phyloP scores from a whole-genome alignment of 1,284 basidiomycete species.

The Ceratobasidium sp. region DNA sequence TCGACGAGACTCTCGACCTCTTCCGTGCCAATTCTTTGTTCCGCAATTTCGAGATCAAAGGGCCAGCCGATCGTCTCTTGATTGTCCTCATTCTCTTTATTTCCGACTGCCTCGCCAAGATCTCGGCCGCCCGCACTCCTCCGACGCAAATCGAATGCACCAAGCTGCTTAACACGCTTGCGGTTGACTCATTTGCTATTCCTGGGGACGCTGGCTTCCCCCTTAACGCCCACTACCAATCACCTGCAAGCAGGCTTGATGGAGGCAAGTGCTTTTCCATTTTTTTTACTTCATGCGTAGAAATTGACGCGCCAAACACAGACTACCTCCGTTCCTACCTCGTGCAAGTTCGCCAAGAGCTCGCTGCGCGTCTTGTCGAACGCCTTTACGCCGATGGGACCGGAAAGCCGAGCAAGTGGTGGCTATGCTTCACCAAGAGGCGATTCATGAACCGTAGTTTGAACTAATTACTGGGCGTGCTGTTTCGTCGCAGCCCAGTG shows the following conservation, averaged over 20 bases:
- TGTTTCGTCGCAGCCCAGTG: not conserved
- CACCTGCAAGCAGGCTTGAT: slow-evolving; percentile 82
- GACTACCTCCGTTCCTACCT: slow-evolving; percentile 93
- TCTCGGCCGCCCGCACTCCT: slow-evolving; percentile 74
- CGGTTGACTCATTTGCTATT: slow-evolving; percentile 92
- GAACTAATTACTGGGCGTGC: slow-evolving; percentile 37
- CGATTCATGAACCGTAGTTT: slow-evolving; percentile 93
- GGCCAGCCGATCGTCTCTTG: slow-evolving; percentile 93
- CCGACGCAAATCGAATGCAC: slow-evolving; percentile 87
- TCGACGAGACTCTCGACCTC: slow-evolving; percentile 96
- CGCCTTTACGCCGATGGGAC: slow-evolving; percentile 88
- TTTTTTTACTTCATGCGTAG: not conserved
- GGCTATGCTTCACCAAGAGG: slow-evolving; percentile 99
- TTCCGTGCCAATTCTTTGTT: slow-evolving; percentile 99
- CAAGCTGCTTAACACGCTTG: slow-evolving; percentile 90
- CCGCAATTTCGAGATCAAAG: slow-evolving; percentile 99
- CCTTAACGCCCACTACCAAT: slow-evolving; percentile 91
- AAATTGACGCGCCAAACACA: slow-evolving; percentile 53
- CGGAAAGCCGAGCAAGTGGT: slow-evolving; percentile 98
- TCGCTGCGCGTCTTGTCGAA: slow-evolving; percentile 87
- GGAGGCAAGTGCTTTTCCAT: slow-evolving; percentile 71
- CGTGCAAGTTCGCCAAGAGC: slow-evolving; percentile 92
- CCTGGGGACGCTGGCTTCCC: slow-evolving; percentile 98
- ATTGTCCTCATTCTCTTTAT: slow-evolving; percentile 99
- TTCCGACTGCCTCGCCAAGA: slow-evolving; percentile 95